A percentile compares a stretch with the other conserved stretches of the same genome.
Conservation (phyloP, 352 stramenopile genomes). For the Aphanomyces invadans region DNA sequence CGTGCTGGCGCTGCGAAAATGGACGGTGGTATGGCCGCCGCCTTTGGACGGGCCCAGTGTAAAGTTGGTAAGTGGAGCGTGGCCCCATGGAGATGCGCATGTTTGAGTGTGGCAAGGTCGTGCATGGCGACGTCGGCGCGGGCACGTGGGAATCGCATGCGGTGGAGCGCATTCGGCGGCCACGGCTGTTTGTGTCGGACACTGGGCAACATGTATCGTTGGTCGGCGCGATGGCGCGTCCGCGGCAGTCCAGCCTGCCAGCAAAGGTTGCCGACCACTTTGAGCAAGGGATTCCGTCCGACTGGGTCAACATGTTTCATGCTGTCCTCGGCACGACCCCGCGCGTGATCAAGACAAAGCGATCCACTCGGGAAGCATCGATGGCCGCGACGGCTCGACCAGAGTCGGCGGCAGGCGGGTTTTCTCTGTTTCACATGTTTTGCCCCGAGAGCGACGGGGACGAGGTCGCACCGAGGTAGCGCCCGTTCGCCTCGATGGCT, state of each 20-base stretch:
- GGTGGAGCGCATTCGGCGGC: not conserved
- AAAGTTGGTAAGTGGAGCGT: not conserved
- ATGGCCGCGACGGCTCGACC: too few relatives aligned
- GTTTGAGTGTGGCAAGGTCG: not conserved
- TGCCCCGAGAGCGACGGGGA: not conserved
- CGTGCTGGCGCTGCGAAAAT: not conserved
- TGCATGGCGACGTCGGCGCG: not conserved
- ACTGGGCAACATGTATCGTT: constrained; percentile 9
- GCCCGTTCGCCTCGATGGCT: too few relatives aligned
- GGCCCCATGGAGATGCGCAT: too few relatives aligned
- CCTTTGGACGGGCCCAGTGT: not conserved
- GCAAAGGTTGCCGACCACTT: not conserved
- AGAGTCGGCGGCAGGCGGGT: not conserved
- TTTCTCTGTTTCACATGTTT: not conserved
- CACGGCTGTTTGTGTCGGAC: not conserved
- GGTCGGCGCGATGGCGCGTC: not conserved
- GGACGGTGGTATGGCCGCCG: not conserved
- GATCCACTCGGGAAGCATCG: too few relatives aligned
- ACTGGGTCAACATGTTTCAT: not conserved
- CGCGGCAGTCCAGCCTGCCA: not conserved
- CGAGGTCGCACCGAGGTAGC: not conserved
- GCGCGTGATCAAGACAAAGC: too few relatives aligned
- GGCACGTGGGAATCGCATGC: not conserved
- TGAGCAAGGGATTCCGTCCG: not conserved
- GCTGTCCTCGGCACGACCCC: not conserved